phyloP scores from a whole-genome alignment of 192 early-diverging fungal species.

The Phycomyces nitens region DNA sequence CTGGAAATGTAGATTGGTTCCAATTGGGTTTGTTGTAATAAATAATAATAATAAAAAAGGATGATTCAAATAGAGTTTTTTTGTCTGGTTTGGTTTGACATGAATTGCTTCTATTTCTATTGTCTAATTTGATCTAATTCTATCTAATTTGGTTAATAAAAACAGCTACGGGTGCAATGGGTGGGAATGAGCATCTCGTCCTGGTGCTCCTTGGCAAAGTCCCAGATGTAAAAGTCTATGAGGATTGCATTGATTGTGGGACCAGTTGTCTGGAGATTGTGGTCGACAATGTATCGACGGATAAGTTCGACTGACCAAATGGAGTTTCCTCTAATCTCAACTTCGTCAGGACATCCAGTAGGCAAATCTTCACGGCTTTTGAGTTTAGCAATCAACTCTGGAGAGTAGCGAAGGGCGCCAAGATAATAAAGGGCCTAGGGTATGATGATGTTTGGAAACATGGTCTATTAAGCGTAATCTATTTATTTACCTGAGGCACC shows the following conservation, averaged over 20 bases:
- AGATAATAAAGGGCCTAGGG: slow-evolving; percentile 65
- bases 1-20: no score
- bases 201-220: slow-evolving; percentile 70
- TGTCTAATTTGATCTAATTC: background rate
- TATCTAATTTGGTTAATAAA: slow-evolving; percentile 41
- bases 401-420: slow-evolving; percentile 65
- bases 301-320: slow-evolving; percentile 78
- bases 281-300: slow-evolving; percentile 39
- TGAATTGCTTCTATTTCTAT: background rate
- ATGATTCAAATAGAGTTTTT: no score
- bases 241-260: slow-evolving; percentile 67
- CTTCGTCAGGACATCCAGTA: slow-evolving; percentile 59
- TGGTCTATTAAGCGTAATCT: background rate
- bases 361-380: slow-evolving; percentile 40
- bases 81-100: background rate
- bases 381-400: slow-evolving; percentile 47
- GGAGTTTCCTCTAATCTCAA: slow-evolving; percentile 79
- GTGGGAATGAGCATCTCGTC: slow-evolving; percentile 55
- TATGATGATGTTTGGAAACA: background rate
- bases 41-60: background rate
- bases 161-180: slow-evolving; percentile 62
- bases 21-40: no score
- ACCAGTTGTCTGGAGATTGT: slow-evolving; percentile 13
- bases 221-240: slow-evolving; percentile 90
- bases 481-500: slow-evolving; percentile 31